Evolutionary conservation across 306 rosid genomes (phyloP), one percentile per base, ranked within the genome.

Genomic region (Acacia crassicarpa): DNA sequence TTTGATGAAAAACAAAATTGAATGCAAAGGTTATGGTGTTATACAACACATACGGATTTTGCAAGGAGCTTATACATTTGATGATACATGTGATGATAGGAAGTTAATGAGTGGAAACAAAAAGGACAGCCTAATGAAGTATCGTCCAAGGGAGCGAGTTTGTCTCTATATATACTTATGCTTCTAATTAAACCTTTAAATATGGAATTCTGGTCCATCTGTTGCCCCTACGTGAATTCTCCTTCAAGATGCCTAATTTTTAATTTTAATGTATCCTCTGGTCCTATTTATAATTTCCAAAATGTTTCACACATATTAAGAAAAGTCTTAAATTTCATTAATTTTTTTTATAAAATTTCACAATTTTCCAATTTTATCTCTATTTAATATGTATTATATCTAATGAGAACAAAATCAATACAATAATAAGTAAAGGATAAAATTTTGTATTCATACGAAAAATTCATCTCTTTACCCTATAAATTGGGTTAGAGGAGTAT

Each of bases 111-210:
- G 20, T 46, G 61, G 67, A 63, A 22, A 17, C 16, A 70, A 17
- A 49, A 20, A 22, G 38, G 62, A 51, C 19, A 13, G 38, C 65
- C 33, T 69, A 4, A 43, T 61, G 78, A 62, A 33, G 67, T 83
- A 59, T 67, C 84, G 85, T 85, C 81, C 84, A 88, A 83, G 85
- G 46, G 80, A 88, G n/a, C 66, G 17, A 20, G 38, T 27, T 41
- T 59, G 66, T 59, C 33, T 59, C 33, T 8, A 9, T n/a, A 59
- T 23, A 38, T 35, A 35, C 40, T 14, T 59, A 9, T 23, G 66
- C 66, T 23, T 83, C 68, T 2, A 19, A 7, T 54, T 7, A 63
- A 72, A 11, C 6, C 35, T 4, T 51, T 17, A 65, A 35, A 76
- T 62, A 8, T 51, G 61, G 23, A 53, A 53, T 62, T 1, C 27